Conservation (phyloP, 2,329 filamentous ascomycete species). For the Gliomastix tumulicola region DNA sequence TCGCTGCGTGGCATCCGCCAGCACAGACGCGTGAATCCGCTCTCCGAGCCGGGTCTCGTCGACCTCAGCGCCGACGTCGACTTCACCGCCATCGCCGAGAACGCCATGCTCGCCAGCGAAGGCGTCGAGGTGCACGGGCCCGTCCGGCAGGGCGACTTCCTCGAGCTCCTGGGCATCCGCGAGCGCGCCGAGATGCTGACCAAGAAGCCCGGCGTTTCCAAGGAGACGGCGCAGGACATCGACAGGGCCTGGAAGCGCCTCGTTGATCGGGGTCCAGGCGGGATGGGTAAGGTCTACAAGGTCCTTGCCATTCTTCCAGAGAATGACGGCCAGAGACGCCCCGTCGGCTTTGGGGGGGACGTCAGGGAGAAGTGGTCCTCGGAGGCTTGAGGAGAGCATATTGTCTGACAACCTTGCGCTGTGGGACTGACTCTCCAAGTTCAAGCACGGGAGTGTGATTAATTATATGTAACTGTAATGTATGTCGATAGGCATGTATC, state of each 20-base stretch:
- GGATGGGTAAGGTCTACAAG: slow-evolving; percentile 95
- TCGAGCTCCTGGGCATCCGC: slow-evolving; percentile 74
- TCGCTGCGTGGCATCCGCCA: slow-evolving; percentile 81
- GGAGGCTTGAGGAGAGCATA: neutral
- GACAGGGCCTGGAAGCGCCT: slow-evolving; percentile 73
- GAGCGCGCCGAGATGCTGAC: slow-evolving; percentile 67
- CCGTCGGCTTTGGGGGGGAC: slow-evolving; percentile 87
- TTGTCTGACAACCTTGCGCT: no score
- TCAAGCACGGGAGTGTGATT: no score
- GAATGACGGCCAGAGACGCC: slow-evolving; percentile 63
- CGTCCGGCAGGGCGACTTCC: slow-evolving; percentile 74
- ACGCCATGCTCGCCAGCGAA: slow-evolving; percentile 66
- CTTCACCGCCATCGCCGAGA: slow-evolving; percentile 79
- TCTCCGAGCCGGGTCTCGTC: slow-evolving; percentile 71
- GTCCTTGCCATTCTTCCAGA: slow-evolving; percentile 85
- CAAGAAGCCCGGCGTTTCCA: slow-evolving; percentile 29
- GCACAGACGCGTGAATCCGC: slow-evolving; percentile 72
- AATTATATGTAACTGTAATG: no score
- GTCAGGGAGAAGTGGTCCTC: slow-evolving; percentile 18
- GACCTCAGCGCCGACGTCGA: slow-evolving; percentile 93
- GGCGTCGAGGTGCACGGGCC: slow-evolving; percentile 90
- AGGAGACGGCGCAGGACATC: slow-evolving; percentile 51
- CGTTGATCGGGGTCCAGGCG: slow-evolving; percentile 72
- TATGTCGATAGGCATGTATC: no score
- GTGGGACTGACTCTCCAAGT: no score